A percentile compares a stretch with the other conserved stretches of the same genome.
These are phyloP conservation scores for Cryphonectria parasitica DNA, from an alignment of 2,329 filamentous ascomycete genomes.

Conservation along the genomic window DNA sequence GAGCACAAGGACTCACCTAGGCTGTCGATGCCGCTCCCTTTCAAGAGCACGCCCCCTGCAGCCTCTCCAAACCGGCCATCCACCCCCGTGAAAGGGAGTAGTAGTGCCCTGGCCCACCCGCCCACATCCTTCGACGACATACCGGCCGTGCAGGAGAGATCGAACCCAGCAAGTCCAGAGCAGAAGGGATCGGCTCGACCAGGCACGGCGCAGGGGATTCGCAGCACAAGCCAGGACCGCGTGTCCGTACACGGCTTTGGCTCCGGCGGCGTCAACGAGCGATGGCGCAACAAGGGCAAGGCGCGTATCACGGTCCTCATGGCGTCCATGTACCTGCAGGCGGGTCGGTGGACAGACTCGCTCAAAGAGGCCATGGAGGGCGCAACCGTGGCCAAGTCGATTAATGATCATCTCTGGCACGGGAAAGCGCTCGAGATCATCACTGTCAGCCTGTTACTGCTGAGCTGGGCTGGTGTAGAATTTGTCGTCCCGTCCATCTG, in stretches of 20 bases:
- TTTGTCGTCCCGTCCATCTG: constrained; percentile 73
- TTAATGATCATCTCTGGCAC: constrained; percentile 96
- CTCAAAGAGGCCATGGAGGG: constrained; percentile 82
- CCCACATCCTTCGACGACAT: constrained; percentile 55
- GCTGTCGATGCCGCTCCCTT: constrained; percentile 75
- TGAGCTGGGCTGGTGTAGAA: constrained; percentile 82
- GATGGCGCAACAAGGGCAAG: constrained; percentile 79
- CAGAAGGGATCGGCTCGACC: constrained; percentile 40
- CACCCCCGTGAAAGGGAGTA: constrained; percentile 49
- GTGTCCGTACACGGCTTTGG: constrained; percentile 74
- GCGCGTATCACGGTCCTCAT: constrained; percentile 78
- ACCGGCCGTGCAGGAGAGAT: constrained; percentile 39
- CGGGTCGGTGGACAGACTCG: constrained; percentile 88
- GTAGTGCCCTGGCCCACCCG: constrained; percentile 49
- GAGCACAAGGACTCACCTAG: constrained; percentile 65
- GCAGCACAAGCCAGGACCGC: constrained; percentile 50
- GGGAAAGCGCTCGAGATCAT: constrained; percentile 92
- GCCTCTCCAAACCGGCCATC: constrained; percentile 52
- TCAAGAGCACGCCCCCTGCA: constrained; percentile 49
- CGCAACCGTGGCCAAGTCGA: constrained; percentile 73
- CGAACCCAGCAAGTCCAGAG: constrained; percentile 48
- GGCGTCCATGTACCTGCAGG: constrained; percentile 84
- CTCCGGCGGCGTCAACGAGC: constrained; percentile 71
- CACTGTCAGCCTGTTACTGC: constrained; percentile 77
- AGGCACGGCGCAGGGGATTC: constrained; percentile 35